Evolutionary conservation across 1,284 basidiomycete genomes (phyloP), one percentile per base, ranked within the genome.

Genomic region (Flammula alnicola): DNA sequence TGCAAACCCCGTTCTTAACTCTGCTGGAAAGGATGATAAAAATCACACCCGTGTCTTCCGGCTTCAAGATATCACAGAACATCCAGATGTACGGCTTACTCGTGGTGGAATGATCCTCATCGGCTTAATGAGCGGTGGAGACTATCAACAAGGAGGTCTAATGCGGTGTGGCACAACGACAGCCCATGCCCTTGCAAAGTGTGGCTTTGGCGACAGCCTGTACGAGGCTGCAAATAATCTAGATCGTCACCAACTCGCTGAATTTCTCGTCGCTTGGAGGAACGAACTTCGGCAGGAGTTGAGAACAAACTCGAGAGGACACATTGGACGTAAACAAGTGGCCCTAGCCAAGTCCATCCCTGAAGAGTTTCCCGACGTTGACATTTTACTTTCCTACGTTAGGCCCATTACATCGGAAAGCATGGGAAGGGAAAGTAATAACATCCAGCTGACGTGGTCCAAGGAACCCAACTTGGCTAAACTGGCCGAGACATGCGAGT

Each of bases 91-190:
- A 26, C 64, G 75, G 35, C 77, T 96, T 52, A 83, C 81, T 30
- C 79, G 83, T 2, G 80, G 86, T 23, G 93, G 89, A 0, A 76
- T 95, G 62, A 87, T 98, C 35, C 80, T 98, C 17, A 85, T 96
- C 36, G 95, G 88, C 0, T 74, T 98, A 3, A 76, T 96, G 58
- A 83, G 85, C 8, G 95, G 95, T 0, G 96, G 95, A 0, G 96
- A 99, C 68, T 99, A 98, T 62, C 81, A 89, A 46, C 80, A 81
- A 26, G 84, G 74, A 6, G 89, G 88, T 6, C 67, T 91, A 11
- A 62, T 72, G 10, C 75, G 83, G 2, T 89, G 84, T 60, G 88
- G 88, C 3, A 69, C 77, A 25, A 73, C 73, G 22, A 86, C 79
- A 33, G 81, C 88, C 0, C 78, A 81, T 35, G 86, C 77, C n/a